Evolutionary conservation across 352 stramenopile species (phyloP), one percentile per base, ranked within the genome.

Genomic region (Phytophthora hybrid): DNA sequence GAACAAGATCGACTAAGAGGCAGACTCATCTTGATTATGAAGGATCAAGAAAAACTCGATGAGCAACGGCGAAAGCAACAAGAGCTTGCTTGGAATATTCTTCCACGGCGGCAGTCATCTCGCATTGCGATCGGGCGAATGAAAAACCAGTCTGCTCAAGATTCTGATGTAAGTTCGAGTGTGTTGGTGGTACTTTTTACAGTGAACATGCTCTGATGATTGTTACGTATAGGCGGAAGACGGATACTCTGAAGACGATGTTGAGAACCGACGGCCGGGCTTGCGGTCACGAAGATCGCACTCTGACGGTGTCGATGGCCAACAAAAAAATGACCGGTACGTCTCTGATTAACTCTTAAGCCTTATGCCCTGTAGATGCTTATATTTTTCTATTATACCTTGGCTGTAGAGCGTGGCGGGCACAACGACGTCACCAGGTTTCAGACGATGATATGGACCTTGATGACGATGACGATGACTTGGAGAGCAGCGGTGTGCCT

Each of bases 71-170:
- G 77, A 10, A 93, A 92, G 60, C 88, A 93, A 57, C 87, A 89
- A 47, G 85, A 94, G 56, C 69, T 93, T 14, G 74, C 80, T 9
- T 95, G 85, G 86, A 89, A 95, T 62, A 83, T 92, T 31, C 66
- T 97, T 34, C 88, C 90, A n/a, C 83, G 88, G 2, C 82, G 90
- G 9, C 85, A 94, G 63, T 97, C 90, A 26, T 97, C 90, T 34
- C 87, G 90, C 9, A 91, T 95, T 31, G 90, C 90, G 23, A 94
- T 95, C 10, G 80, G 80, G 5, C 88, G 82, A 68, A 94, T 97
- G 77, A 92, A 86, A 37, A 80, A 61, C 18, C 88, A 96, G 57
- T 88, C 83, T 44, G 79, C 72, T 49, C 74, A 79, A 4, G 83
- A 86, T 1, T 94, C 84, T 0, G 87, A 85, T 39, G 83, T 83